These are phyloP conservation scores for Bocquillonia castaneifolia DNA, from an alignment of 441 rosid genomes.

Conservation along the genomic window DNA sequence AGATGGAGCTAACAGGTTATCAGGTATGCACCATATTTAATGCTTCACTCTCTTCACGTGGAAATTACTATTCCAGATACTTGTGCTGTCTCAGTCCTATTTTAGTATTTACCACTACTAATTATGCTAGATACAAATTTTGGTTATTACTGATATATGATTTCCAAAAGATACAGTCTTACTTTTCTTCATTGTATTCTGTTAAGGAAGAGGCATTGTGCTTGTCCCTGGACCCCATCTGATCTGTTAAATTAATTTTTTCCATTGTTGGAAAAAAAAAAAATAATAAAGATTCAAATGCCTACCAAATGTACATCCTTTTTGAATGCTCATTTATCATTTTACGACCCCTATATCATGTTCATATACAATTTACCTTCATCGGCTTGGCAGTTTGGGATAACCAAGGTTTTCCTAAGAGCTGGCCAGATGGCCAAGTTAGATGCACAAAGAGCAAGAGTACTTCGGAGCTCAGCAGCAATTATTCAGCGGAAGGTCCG, in stretches of 20 bases:
- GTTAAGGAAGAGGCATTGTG: background rate
- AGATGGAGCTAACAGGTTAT: conserved; percentile 54
- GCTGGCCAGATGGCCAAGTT: conserved; percentile 83
- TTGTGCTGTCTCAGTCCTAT: background rate
- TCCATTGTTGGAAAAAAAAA: too few species aligned
- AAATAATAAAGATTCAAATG: conserved; percentile 11
- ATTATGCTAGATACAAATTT: background rate
- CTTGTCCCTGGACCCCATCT: background rate
- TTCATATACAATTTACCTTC: conserved; percentile 10
- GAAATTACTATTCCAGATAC: background rate
- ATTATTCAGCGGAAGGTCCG: conserved; percentile 54
- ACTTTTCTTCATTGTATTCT: background rate
- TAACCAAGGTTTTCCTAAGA: conserved; percentile 69
- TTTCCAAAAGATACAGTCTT: background rate
- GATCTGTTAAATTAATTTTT: background rate
- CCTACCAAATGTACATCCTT: background rate
- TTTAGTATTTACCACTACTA: background rate
- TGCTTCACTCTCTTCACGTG: background rate
- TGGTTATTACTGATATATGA: background rate
- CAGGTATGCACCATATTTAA: conserved; percentile 44
- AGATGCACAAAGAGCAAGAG: conserved; percentile 57
- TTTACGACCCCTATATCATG: background rate
- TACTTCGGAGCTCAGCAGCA: conserved; percentile 52
- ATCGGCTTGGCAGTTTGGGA: conserved; percentile 61
- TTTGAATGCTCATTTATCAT: background rate